These are phyloP conservation scores for Graphilbum ipis-grandicollis DNA, from an alignment of 2,329 filamentous ascomycete genomes.

Conservation along the genomic window DNA sequence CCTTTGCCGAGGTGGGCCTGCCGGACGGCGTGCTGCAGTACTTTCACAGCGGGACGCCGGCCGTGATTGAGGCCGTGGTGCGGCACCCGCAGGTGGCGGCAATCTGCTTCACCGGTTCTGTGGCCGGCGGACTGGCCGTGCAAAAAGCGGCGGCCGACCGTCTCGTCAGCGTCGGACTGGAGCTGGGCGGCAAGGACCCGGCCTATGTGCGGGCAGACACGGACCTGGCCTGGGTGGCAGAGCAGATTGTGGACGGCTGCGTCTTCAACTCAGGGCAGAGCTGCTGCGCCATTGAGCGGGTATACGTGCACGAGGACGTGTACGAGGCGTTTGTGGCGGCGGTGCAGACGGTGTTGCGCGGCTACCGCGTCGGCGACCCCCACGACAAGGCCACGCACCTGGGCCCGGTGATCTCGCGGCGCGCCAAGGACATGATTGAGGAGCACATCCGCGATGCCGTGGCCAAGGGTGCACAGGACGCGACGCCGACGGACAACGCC, in stretches of 20 bases:
- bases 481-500: slow-evolving; percentile 55
- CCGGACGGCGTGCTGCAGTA: slow-evolving; percentile 75
- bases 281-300: slow-evolving; percentile 81
- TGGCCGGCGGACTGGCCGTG: slow-evolving; percentile 70
- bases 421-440: slow-evolving; percentile 58
- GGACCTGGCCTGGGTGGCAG: slow-evolving; percentile 77
- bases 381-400: slow-evolving; percentile 63
- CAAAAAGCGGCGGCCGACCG: slow-evolving; percentile 73
- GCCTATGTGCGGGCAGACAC: slow-evolving; percentile 79
- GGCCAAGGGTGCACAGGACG: slow-evolving; percentile 66
- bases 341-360: slow-evolving; percentile 60
- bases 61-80: slow-evolving; percentile 61
- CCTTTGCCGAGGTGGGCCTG: slow-evolving; percentile 66
- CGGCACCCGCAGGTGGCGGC: slow-evolving; percentile 59
- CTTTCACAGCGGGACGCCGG: slow-evolving; percentile 73
- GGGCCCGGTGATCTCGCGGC: slow-evolving; percentile 74
- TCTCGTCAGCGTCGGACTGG: slow-evolving; percentile 71
- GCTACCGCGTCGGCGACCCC: slow-evolving; percentile 81
- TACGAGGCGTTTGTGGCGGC: slow-evolving; percentile 70
- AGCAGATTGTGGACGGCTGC: slow-evolving; percentile 89
- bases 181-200: slow-evolving; percentile 88
- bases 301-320: slow-evolving; percentile 77
- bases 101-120: slow-evolving; percentile 88
- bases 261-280: slow-evolving; percentile 98
- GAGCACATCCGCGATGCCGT: slow-evolving; percentile 70